phyloP scores from a whole-genome alignment of 257 asterid species.

The Rehmannia glutinosa region DNA sequence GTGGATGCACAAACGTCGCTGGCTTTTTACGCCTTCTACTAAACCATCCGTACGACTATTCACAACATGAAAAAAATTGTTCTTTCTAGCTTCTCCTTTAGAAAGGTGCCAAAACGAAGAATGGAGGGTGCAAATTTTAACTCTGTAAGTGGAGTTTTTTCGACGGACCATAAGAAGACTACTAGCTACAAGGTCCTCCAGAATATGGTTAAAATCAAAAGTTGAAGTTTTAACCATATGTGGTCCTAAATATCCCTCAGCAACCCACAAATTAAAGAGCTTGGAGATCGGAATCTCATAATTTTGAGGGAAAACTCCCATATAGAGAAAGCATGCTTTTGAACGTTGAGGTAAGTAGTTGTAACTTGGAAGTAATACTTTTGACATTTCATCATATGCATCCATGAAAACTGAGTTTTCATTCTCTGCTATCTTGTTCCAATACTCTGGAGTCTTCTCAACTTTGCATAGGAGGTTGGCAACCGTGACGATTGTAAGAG shows the following conservation, averaged over 20 bases:
- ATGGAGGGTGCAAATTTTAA: conserved; percentile 21
- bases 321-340: conserved; percentile 10
- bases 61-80: not conserved
- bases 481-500: conserved; percentile 16
- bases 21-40: not conserved
- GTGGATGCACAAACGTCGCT: conserved; percentile 9
- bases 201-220: too few species aligned
- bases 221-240: too few species aligned
- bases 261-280: not conserved
- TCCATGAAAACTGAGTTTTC: not conserved
- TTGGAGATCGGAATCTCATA: not conserved
- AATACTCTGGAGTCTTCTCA: not conserved
- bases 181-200: conserved; percentile 11
- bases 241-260: conserved; percentile 9
- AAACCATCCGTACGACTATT: not conserved
- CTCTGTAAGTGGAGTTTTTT: not conserved
- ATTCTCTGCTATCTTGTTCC: conserved; percentile 15
- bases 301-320: conserved; percentile 7
- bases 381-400: not conserved
- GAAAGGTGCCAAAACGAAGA: conserved; percentile 16
- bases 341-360: conserved; percentile 13
- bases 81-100: not conserved
- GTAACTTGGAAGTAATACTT: conserved; percentile 15
- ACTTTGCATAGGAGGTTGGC: conserved; percentile 8
- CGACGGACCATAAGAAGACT: not conserved